Conservation (phyloP, 2,329 filamentous ascomycete species). For the Cladosporium sp. region DNA sequence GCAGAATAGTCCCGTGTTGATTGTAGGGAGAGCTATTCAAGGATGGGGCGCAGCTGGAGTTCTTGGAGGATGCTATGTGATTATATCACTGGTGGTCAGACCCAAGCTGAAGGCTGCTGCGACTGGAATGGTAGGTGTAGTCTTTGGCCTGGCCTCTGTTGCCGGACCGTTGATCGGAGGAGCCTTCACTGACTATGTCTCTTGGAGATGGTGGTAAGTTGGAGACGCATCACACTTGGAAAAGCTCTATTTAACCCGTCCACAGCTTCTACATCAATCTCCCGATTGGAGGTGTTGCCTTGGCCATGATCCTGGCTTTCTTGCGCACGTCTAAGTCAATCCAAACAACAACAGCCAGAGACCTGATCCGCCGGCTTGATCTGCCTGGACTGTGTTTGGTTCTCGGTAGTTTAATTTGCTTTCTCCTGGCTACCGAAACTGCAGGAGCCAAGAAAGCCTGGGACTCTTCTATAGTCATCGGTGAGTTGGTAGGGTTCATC, state of each 20-base stretch:
- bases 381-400: background rate
- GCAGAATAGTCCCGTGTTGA: background rate
- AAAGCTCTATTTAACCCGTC: background rate
- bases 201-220: background rate
- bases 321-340: background rate
- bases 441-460: background rate
- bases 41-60: conserved; percentile 31
- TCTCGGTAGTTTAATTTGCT: background rate
- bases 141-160: background rate
- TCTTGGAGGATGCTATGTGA: conserved; percentile 31
- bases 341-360: background rate
- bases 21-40: background rate
- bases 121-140: background rate
- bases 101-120: background rate
- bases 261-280: background rate
- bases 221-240: background rate
- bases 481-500: background rate
- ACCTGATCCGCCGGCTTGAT: background rate
- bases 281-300: background rate
- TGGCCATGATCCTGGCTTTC: background rate
- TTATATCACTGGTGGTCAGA: conserved; percentile 23
- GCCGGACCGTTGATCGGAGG: background rate
- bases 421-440: background rate
- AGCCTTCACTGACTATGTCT: background rate
- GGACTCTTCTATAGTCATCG: background rate